Base-by-base conservation (phyloP, 495 filamentous ascomycete genomes). In the Aspergillus egyptiacus region DNA sequence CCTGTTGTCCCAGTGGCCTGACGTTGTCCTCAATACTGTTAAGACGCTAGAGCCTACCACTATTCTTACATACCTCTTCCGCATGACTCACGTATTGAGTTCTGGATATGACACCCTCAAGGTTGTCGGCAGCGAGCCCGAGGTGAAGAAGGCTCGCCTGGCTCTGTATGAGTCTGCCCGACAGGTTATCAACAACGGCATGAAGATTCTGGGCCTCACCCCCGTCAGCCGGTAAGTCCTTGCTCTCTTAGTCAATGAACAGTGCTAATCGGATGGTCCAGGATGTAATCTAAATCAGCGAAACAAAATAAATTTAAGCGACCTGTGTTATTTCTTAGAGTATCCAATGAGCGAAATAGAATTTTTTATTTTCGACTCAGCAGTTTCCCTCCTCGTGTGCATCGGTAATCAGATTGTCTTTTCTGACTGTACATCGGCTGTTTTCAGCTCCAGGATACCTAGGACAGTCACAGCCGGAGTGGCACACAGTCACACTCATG, bases 61-160 rank as follows among this genome's bases (percentile, higher is more conserved):
- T 6, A 73, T 94, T 40, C 70, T 95, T 25, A 82, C 81, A 9
- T 95, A 93, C 68, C 78, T 95, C 35, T 91, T 91, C 74, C 84
- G 82, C 68, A 85, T 95, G 84, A 94, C 87, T 1, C 89, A 93
- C 62, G 74, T 81, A 41, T 66, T 95, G 46, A 91, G 85, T 72
- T 86, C 82, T 30, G 85, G 83, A 63, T 95, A 93, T 62, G 88
- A 90, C 57, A 78, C 86, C 4, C 75, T 95, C 25, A 77, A 85
- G 60, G 84, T 95, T 19, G 77, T 91, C 10, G 86, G 86, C 36
- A 87, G 81, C 58, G 78, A 80, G 62, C 76, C 75, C 13, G 83
- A 83, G 58, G 56, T 87, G 28, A 86, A 84, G 73, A 81, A 81
- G 64, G 85, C 87, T 22, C 80, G 87, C 41, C 81, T 91, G 77